Evolutionary conservation across 345 rosid species (phyloP).

Genomic region (Murraya koenigii): DNA sequence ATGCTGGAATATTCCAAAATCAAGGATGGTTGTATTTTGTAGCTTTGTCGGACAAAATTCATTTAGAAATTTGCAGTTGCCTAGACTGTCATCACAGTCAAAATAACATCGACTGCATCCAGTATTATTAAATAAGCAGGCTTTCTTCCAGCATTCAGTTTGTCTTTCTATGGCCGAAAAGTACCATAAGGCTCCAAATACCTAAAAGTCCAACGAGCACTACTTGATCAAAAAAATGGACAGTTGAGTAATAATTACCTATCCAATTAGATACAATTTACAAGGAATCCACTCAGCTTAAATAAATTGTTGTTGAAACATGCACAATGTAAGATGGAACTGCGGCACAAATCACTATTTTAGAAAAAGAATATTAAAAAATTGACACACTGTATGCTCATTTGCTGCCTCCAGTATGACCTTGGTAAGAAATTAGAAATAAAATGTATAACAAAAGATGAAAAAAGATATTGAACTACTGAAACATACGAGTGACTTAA

Average conservation of each 20-base stretch:
- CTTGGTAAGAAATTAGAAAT: neutral
- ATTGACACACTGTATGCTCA: neutral
- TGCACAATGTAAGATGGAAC: neutral
- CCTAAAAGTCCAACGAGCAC: neutral
- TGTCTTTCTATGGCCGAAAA: neutral
- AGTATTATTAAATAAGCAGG: neutral
- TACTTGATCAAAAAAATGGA: too few relatives aligned
- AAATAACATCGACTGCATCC: neutral
- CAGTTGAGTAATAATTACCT: too few relatives aligned
- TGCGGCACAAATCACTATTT: too few relatives aligned
- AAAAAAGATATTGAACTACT: too few relatives aligned
- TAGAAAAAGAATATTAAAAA: too few relatives aligned
- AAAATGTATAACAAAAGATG: neutral
- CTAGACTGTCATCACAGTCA: neutral
- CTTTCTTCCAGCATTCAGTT: constrained; percentile 3
- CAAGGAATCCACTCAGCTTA: neutral
- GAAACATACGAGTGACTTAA: neutral
- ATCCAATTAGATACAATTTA: too few relatives aligned
- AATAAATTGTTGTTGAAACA: neutral
- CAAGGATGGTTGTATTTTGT: neutral
- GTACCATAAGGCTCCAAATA: constrained; percentile 15
- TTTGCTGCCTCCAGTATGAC: too few relatives aligned
- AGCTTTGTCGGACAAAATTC: neutral
- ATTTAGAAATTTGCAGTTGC: neutral
- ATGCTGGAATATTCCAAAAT: neutral